phyloP scores from a whole-genome alignment of 805 yeast species.

The Candida coleopterorum region DNA sequence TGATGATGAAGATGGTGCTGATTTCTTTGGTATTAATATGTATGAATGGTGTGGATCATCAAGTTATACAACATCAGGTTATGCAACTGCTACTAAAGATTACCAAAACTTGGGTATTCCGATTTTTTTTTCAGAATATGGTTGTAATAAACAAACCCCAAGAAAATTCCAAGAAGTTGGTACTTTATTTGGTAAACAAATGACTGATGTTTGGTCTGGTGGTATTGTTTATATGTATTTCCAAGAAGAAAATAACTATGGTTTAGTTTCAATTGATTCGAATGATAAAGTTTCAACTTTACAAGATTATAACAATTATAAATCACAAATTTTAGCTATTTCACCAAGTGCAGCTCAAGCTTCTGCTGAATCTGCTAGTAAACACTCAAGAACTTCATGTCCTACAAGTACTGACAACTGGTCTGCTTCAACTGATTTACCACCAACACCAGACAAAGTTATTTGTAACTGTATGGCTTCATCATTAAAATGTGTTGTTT shows the following conservation, averaged over 20 bases:
- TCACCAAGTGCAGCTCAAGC: conserved; percentile 24
- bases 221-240: conserved; percentile 87
- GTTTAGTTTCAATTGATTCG: conserved; percentile 56
- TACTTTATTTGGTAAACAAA: conserved; percentile 56
- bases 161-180: conserved; percentile 70
- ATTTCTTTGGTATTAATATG: conserved; percentile 85
- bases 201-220: conserved; percentile 87
- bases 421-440: conserved; percentile 36
- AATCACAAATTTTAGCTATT: conserved; percentile 50
- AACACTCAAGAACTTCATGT: conserved; percentile 29
- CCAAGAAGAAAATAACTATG: conserved; percentile 70
- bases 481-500: conserved; percentile 33
- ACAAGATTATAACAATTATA: conserved; percentile 60
- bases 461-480: conserved; percentile 34
- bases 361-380: conserved; percentile 17
- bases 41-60: conserved; percentile 84
- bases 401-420: conserved; percentile 31
- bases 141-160: conserved; percentile 68
- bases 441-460: conserved; percentile 39
- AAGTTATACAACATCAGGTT: conserved; percentile 58
- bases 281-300: conserved; percentile 51
- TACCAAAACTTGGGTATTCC: conserved; percentile 67
- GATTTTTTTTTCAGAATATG: conserved; percentile 76
- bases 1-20: conserved; percentile 57
- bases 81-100: conserved; percentile 56